phyloP scores from a whole-genome alignment of 768 basidiomycete species.

The Hygrocybe punicea region DNA sequence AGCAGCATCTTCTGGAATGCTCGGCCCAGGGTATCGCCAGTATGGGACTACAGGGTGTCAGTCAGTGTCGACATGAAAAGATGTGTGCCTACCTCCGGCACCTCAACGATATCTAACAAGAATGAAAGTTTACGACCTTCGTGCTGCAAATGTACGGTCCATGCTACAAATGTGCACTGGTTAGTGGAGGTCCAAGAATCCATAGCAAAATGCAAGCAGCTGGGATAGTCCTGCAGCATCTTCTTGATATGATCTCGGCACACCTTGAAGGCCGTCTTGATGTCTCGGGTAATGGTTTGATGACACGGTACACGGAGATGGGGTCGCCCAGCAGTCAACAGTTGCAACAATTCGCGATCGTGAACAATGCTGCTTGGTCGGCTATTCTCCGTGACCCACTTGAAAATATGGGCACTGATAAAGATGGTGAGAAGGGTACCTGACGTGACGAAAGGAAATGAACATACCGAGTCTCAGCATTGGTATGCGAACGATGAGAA shows the following conservation, averaged over 20 bases:
- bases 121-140: constrained; percentile 12
- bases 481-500: constrained; percentile 15
- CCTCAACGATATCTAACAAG: constrained; percentile 38
- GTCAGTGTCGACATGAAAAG: background rate
- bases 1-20: constrained; percentile 30
- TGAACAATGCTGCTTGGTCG: constrained; percentile 31
- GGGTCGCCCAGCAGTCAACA: constrained; percentile 37
- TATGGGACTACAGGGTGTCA: constrained; percentile 7
- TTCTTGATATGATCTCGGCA: constrained; percentile 21
- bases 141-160: background rate
- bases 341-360: constrained; percentile 26
- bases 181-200: constrained; percentile 13
- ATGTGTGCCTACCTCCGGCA: constrained; percentile 14
- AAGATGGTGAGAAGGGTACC: too few relatives aligned
- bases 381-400: constrained; percentile 27
- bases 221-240: constrained; percentile 26
- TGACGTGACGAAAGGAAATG: too few relatives aligned
- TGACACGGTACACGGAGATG: constrained; percentile 33
- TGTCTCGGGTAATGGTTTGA: constrained; percentile 28
- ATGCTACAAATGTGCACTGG: constrained; percentile 26
- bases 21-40: background rate
- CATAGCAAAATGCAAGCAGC: constrained; percentile 18
- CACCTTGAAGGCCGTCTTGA: constrained; percentile 6
- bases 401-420: constrained; percentile 16
- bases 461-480: constrained; percentile 17